Percentiles rank a stretch among this genome's conserved stretches.
Conservation (phyloP, 2,329 filamentous ascomycete genomes). For the Rhinocladiella similis region DNA sequence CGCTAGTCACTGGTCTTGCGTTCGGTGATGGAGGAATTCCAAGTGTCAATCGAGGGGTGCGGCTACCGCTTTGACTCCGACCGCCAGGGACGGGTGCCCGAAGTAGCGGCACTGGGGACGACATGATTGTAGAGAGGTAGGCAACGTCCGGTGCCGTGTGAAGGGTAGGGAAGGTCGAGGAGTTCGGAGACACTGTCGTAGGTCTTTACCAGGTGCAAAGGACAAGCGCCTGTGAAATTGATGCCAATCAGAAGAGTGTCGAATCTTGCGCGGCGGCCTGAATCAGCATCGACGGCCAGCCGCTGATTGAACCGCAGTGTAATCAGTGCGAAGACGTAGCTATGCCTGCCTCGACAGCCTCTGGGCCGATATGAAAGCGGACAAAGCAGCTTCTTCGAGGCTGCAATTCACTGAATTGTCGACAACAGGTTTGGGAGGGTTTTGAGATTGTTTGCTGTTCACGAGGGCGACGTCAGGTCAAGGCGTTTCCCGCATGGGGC, state of each 20-base stretch:
- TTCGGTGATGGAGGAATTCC: conserved; percentile 87
- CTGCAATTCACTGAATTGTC: background rate
- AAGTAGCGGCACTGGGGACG: conserved; percentile 75
- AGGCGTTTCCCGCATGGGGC: conserved; percentile 9
- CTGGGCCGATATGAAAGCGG: background rate
- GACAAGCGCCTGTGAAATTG: conserved; percentile 3
- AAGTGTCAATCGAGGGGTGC: conserved; percentile 77
- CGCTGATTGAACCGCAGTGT: conserved; percentile 14
- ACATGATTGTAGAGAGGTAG: conserved; percentile 54
- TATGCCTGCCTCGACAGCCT: conserved; percentile 7
- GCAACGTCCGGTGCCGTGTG: background rate
- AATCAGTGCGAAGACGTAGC: conserved; percentile 5
- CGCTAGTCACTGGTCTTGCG: conserved; percentile 69
- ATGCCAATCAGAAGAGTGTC: background rate
- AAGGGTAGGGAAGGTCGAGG: background rate
- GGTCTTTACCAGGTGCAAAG: background rate
- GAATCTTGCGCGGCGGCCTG: conserved; percentile 1
- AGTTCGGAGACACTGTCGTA: background rate
- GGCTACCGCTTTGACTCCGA: conserved; percentile 60
- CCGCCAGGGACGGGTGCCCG: conserved; percentile 77
- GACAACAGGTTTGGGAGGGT: conserved; percentile 1
- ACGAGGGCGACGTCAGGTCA: conserved; percentile 23
- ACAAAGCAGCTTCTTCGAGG: background rate
- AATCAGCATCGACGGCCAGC: background rate
- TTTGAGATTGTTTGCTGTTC: conserved; percentile 3